Base-by-base conservation (phyloP, 345 rosid species). In the Salix arbutifolia region DNA sequence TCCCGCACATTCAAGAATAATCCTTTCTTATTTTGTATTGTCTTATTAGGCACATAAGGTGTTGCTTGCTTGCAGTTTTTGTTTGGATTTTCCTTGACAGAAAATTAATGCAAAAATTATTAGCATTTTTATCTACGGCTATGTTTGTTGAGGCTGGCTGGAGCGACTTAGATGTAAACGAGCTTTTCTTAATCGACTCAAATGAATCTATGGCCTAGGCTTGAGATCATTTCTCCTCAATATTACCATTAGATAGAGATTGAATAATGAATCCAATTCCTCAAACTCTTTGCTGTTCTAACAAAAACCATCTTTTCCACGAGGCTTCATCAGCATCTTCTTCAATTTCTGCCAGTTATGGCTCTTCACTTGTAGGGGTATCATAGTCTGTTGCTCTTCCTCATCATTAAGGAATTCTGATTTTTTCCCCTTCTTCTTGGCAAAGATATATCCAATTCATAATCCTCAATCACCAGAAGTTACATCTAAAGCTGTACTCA, bases 401-500 rank as follows among this genome's bases (percentile, higher is more conserved):
- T 53, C 60, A 53, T 53, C 25, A 53, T 53, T 21, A 77, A 35
- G 69, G 30, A 38, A 66, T 71, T 80, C 76, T 82, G 65, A 74
- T 71, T 53, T 65, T 75, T 48, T 64, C 4, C 18, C 31, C 74
- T 40, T 40, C 64, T 74, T 82, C 72, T 80, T 65, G 19, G 68
- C 50, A 25, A 79, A 89, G 92, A 81, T 75, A 44, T 83, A 69
- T 70, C 67, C 83, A 64, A 67, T 48, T 46, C 86, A 84, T 79
- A 76, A 84, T 81, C 83, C 87, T 85, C 93, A 84, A 72, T 91
- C 92, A 37, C 86, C 86, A n/a, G 94, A 92, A 68, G 80, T 88
- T 74, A 79, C 83, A 18, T 77, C 91, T 13, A 89, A 92, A 81
- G 83, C 78, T 33, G 76, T 73, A 17, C 75, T 83, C 44, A 77